Percentiles rank a stretch among this genome's conserved stretches.
Conservation (phyloP, 2,329 filamentous ascomycete species). For the Cadophora sp. region DNA sequence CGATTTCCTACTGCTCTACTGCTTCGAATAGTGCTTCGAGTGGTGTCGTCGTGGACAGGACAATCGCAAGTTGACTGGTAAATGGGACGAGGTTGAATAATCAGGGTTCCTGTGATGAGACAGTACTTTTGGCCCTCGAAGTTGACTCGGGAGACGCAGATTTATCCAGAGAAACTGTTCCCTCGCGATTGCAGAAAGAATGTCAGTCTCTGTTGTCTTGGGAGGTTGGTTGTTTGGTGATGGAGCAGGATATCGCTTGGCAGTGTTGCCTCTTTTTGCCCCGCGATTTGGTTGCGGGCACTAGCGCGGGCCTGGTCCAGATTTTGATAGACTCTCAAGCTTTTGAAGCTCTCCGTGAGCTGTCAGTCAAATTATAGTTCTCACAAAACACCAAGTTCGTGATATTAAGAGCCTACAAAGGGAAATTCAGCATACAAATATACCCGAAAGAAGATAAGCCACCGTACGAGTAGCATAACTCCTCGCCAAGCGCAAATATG, state of each 20-base stretch:
- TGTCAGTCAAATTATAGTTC: background rate
- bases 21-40: background rate
- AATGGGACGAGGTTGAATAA: background rate
- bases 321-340: slow-evolving; percentile 14
- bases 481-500: slow-evolving; percentile 54
- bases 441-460: background rate
- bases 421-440: background rate
- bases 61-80: background rate
- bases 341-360: background rate
- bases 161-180: background rate
- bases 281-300: slow-evolving; percentile 32
- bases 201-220: slow-evolving; percentile 16
- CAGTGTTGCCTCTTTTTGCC: slow-evolving; percentile 28
- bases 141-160: background rate
- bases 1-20: background rate
- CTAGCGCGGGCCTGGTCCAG: slow-evolving; percentile 30
- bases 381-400: background rate
- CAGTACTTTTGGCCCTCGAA: background rate
- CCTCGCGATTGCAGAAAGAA: background rate
- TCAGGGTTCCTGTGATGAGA: background rate
- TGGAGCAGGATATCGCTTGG: slow-evolving; percentile 32
- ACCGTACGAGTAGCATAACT: background rate
- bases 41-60: background rate
- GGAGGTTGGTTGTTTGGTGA: slow-evolving; percentile 26
- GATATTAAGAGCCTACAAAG: background rate